Evolutionary conservation across 1,284 basidiomycete species (phyloP).

Genomic region (Trichosporon inkin): DNA sequence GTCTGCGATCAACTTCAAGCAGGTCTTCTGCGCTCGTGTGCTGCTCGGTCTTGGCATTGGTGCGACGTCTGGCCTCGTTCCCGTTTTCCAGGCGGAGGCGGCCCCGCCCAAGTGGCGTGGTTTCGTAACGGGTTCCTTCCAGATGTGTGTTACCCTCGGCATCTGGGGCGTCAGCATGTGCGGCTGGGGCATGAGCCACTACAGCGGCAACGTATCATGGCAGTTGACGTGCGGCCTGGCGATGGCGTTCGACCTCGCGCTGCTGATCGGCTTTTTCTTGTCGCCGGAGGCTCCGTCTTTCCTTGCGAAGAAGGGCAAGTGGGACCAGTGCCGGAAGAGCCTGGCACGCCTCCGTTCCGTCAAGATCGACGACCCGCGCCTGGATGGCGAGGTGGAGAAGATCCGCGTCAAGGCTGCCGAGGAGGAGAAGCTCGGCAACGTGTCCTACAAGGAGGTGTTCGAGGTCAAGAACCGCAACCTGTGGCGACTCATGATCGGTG

Average conservation of each 20-base stretch:
- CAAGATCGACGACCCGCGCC: constrained; percentile 40
- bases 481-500: constrained; percentile 34
- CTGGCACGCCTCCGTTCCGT: constrained; percentile 49
- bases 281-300: constrained; percentile 52
- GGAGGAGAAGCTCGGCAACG: constrained; percentile 42
- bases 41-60: constrained; percentile 50
- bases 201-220: constrained; percentile 26
- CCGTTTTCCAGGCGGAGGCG: constrained; percentile 52
- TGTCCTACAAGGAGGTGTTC: constrained; percentile 49
- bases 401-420: constrained; percentile 42
- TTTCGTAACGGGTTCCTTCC: constrained; percentile 49
- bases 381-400: constrained; percentile 47
- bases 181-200: constrained; percentile 49
- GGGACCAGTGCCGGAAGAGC: constrained; percentile 47
- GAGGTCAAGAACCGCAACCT: constrained; percentile 49
- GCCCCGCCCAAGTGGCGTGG: constrained; percentile 39
- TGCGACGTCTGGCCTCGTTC: constrained; percentile 50
- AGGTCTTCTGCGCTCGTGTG: constrained; percentile 48
- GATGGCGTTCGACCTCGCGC: constrained; percentile 42
- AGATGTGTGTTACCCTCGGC: constrained; percentile 51
- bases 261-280: constrained; percentile 49
- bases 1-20: constrained; percentile 27
- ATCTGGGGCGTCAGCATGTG: constrained; percentile 51
- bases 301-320: constrained; percentile 48
- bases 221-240: constrained; percentile 33